These are phyloP conservation scores for Alternaria gaisen DNA, from an alignment of 2,329 filamentous ascomycete genomes.

Conservation along the genomic window DNA sequence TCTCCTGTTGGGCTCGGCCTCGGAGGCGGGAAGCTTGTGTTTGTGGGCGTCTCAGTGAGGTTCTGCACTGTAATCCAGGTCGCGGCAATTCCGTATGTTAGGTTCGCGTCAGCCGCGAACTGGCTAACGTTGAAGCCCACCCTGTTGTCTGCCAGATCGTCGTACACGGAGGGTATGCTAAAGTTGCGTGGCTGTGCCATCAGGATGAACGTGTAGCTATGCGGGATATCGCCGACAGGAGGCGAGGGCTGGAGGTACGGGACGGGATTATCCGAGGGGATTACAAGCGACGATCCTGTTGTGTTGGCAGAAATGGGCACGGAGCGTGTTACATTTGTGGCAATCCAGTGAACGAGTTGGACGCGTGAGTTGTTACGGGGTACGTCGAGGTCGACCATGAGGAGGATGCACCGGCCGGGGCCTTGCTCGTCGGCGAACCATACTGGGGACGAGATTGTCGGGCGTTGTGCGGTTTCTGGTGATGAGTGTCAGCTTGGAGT, in stretches of 20 bases:
- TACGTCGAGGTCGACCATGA: constrained; percentile 47
- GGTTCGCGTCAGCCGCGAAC: constrained; percentile 46
- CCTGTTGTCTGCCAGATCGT: constrained; percentile 29
- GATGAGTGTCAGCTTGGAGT: constrained; percentile 1
- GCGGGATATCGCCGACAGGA: constrained; percentile 40
- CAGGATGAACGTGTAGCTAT: constrained; percentile 42
- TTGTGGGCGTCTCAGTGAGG: constrained; percentile 29
- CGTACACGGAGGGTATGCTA: constrained; percentile 38
- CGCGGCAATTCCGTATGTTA: constrained; percentile 44
- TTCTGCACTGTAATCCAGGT: constrained; percentile 54
- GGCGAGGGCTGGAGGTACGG: constrained; percentile 40
- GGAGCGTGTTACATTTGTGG: constrained; percentile 34
- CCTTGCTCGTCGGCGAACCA: constrained; percentile 21
- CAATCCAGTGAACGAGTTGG: constrained; percentile 46
- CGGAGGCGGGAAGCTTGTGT: constrained; percentile 28
- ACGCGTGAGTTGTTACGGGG: constrained; percentile 43
- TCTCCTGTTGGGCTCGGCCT: constrained; percentile 25
- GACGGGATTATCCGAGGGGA: constrained; percentile 25
- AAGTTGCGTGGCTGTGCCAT: constrained; percentile 42
- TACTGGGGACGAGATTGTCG: constrained; percentile 32
- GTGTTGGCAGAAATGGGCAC: constrained; percentile 8
- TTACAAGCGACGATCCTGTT: constrained; percentile 19
- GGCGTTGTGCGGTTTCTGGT: constrained; percentile 39
- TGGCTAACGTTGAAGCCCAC: constrained; percentile 47
- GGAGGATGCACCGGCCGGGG: constrained; percentile 29